Conservation (phyloP, 2,329 filamentous ascomycete genomes). For the Gnomoniopsis smithogilvyi region DNA sequence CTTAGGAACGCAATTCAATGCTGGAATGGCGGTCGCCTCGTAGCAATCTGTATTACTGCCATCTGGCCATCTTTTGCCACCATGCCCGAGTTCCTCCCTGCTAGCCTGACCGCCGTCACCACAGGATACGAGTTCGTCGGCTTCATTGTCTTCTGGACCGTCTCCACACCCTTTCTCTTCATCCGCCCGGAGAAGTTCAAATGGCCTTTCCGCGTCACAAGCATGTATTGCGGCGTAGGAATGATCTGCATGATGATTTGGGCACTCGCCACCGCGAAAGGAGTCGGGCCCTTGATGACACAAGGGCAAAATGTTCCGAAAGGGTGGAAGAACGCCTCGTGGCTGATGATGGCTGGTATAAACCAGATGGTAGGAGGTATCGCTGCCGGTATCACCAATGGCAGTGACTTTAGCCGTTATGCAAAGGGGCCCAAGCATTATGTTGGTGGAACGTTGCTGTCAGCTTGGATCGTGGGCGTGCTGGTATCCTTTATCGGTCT, state of each 20-base stretch:
- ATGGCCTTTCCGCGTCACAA: constrained; percentile 41
- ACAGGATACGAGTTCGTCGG: constrained; percentile 43
- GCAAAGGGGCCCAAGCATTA: constrained; percentile 32
- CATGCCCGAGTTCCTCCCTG: constrained; percentile 43
- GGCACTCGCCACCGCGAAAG: constrained; percentile 40
- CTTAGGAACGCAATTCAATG: constrained; percentile 13
- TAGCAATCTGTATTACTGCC: constrained; percentile 37
- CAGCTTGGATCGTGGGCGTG: constrained; percentile 36
- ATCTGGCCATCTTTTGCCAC: constrained; percentile 42
- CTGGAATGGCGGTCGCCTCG: constrained; percentile 33
- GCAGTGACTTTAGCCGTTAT: constrained; percentile 42
- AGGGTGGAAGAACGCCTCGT: constrained; percentile 35
- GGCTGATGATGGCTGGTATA: constrained; percentile 43
- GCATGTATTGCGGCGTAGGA: constrained; percentile 38
- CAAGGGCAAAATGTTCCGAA: constrained; percentile 32
- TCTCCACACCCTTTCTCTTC: constrained; percentile 45
- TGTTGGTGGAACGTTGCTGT: constrained; percentile 35
- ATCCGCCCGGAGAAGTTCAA: constrained; percentile 49
- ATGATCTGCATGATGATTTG: constrained; percentile 49
- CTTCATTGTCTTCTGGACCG: constrained; percentile 49
- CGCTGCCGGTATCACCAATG: constrained; percentile 39
- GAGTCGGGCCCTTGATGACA: constrained; percentile 41
- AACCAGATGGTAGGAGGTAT: constrained; percentile 39
- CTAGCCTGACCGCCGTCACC: constrained; percentile 28
- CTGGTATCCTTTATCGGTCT: constrained; percentile 40